Conservation (phyloP, 2,329 filamentous ascomycete species). For the Trichocomaceae sp. region DNA sequence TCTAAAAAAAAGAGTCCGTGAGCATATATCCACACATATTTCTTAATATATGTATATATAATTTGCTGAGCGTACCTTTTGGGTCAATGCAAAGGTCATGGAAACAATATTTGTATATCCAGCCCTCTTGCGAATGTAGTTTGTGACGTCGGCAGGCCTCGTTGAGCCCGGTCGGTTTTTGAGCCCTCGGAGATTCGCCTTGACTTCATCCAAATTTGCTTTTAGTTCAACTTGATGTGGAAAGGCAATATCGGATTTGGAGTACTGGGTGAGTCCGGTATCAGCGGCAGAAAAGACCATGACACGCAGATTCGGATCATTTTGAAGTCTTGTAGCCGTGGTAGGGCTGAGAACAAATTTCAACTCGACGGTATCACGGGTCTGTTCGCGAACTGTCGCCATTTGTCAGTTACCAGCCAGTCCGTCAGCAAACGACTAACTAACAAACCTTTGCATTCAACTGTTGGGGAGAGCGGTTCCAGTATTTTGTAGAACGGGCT, state of each 20-base stretch:
- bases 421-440: constrained; percentile 16
- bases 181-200: constrained; percentile 85
- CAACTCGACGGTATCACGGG: constrained; percentile 53
- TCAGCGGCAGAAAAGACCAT: constrained; percentile 79
- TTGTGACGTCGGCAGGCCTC: constrained; percentile 84
- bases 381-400: constrained; percentile 51
- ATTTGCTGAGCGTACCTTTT: constrained; percentile 56
- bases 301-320: constrained; percentile 59
- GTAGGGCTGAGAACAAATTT: constrained; percentile 52
- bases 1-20: constrained; percentile 49
- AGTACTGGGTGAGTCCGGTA: constrained; percentile 50
- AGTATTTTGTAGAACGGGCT: constrained; percentile 80
- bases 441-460: constrained; percentile 65
- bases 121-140: constrained; percentile 59
- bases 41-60: neutral
- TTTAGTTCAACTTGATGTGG: constrained; percentile 89
- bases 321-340: constrained; percentile 50
- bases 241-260: constrained; percentile 67
- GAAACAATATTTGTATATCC: constrained; percentile 70
- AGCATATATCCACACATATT: neutral
- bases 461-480: constrained; percentile 57
- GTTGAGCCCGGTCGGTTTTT: constrained; percentile 97
- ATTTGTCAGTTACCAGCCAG: constrained; percentile 17
- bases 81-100: constrained; percentile 87
- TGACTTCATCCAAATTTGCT: constrained; percentile 79